Conservation (phyloP, 495 filamentous ascomycete species). For the Penicillium mononematosum region DNA sequence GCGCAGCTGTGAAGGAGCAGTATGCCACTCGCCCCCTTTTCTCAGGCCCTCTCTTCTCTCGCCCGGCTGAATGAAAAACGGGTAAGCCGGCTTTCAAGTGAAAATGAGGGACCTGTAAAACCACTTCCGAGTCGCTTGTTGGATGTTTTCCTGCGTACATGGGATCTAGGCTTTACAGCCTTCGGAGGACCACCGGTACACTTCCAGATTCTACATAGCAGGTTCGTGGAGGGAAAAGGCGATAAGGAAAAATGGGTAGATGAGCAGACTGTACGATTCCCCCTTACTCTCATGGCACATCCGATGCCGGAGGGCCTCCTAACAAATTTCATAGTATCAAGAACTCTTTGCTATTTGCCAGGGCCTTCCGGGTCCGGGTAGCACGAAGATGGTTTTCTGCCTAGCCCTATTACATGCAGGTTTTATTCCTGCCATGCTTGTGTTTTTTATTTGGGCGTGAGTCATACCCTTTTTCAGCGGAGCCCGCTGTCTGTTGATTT, state of each 20-base stretch:
- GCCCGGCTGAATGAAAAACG: background rate
- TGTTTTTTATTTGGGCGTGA: background rate
- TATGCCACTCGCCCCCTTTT: background rate
- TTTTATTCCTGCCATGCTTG: background rate
- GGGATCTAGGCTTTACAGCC: constrained; percentile 68
- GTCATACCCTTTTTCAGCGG: background rate
- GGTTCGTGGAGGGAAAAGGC: constrained; percentile 59
- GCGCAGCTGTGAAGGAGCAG: background rate
- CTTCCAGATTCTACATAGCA: constrained; percentile 63
- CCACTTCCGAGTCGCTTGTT: background rate
- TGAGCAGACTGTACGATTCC: constrained; percentile 58
- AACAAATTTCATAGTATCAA: background rate
- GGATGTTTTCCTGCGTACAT: constrained; percentile 51
- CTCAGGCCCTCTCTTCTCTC: background rate
- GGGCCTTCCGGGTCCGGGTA: background rate
- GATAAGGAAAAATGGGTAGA: constrained; percentile 66
- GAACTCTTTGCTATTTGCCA: background rate
- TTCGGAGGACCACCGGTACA: constrained; percentile 74
- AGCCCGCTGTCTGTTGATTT: background rate
- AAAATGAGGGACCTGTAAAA: background rate
- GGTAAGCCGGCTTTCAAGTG: background rate
- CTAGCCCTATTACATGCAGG: background rate
- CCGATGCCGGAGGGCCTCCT: background rate
- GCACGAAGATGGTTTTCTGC: background rate
- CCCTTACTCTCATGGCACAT: background rate